Evolutionary conservation across 768 basidiomycete species (phyloP), one percentile per base, ranked within the genome.

Genomic region (Trametes maxima): DNA sequence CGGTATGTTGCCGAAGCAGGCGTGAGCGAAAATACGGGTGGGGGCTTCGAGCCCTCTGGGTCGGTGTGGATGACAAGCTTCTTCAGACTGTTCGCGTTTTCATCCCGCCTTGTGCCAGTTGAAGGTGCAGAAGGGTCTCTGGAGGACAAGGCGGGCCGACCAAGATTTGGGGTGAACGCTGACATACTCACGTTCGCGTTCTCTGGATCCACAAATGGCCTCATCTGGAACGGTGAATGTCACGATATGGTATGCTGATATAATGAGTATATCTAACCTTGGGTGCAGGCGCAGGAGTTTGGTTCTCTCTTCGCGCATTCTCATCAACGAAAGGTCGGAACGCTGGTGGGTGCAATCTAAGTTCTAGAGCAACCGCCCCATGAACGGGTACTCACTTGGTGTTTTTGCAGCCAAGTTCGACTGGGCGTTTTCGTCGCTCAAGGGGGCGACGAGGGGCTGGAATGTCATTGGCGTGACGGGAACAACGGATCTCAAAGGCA

Each of bases 241-340:
- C 14, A 16, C 4, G 17, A 11, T 7, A 36, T 16, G 4, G 22
- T 44, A 33, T 19, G 1, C 3, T 45, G 40, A 46, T 46, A 46
- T 46, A 21, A 21, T 21, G 21, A 5, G 2, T 22, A 46, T 11
- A 46, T 16, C 42, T 58, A 69, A 83, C 84, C 72, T 81, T 81
- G 10, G 77, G 68, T 45, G 62, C 53, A 10, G 48, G 54, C 21
- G 75, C 75, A 36, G 64, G 76, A 21, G 63, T 73, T 59, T 65
- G 58, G 75, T 85, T 78, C 69, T 83, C 77, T 64, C 81, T 76
- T 50, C 74, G 74, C 5, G 74, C 73, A 64, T 84, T 85, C 68
- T 89, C 88, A 54, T 90, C 90, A 1, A 85, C 77, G 66, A 86
- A 90, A 8, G 90, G 89, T 60, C 81, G 82, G 73, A 92, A 90